phyloP scores from a whole-genome alignment of 129 eudicot genomes.

The Lonicera japonica region DNA sequence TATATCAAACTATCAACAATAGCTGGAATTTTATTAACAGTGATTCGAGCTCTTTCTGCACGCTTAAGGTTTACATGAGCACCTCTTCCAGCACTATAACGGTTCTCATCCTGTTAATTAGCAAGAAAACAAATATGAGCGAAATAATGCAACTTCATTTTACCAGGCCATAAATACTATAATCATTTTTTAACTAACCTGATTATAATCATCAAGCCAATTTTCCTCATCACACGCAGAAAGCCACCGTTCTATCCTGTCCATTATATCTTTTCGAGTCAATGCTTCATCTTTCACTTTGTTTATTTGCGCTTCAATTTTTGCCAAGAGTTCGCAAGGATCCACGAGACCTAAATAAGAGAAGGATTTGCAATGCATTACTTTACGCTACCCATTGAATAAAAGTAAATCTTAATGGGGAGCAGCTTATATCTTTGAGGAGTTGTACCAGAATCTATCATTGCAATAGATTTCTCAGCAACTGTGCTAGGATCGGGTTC shows the following conservation, averaged over 20 bases:
- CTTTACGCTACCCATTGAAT: neutral
- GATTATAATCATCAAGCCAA: conserved; percentile 90
- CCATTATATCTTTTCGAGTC: conserved; percentile 83
- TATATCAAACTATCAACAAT: conserved; percentile 66
- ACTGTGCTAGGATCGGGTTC: conserved; percentile 79
- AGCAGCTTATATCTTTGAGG: conserved; percentile 4
- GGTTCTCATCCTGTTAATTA: conserved; percentile 53
- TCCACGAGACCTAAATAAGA: conserved; percentile 64
- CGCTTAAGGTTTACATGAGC: conserved; percentile 80
- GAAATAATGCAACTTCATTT: neutral
- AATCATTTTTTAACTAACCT: conserved; percentile 29
- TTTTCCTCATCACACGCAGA: conserved; percentile 92
- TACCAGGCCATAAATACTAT: neutral
- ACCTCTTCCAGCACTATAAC: conserved; percentile 93
- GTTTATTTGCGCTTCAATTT: conserved; percentile 69
- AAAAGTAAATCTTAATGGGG: neutral
- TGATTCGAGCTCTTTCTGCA: conserved; percentile 83
- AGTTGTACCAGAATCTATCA: conserved; percentile 81
- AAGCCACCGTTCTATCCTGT: conserved; percentile 85
- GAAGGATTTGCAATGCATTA: conserved; percentile 1
- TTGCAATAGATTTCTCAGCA: conserved; percentile 74
- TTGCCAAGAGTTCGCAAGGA: conserved; percentile 72
- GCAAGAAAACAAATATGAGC: neutral
- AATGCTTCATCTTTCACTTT: conserved; percentile 83
- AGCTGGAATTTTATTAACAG: conserved; percentile 83